Percentiles rank a stretch among this genome's conserved stretches.
These are phyloP conservation scores for Biscogniauxia marginata DNA, from an alignment of 2,329 filamentous ascomycete species.

Conservation along the genomic window DNA sequence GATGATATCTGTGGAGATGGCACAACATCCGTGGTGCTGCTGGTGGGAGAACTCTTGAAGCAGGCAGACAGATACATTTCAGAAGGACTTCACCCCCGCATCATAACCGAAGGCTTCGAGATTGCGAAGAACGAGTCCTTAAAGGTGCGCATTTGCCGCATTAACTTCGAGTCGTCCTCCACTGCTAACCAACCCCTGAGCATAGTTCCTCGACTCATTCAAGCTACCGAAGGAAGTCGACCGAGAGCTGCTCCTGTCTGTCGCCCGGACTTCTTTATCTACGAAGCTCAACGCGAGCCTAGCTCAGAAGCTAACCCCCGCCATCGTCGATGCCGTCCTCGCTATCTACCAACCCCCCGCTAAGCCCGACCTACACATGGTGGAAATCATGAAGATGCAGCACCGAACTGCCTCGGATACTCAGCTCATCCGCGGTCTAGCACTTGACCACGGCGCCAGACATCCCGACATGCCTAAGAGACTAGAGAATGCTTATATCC, in stretches of 20 bases:
- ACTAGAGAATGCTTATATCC: conserved; percentile 90
- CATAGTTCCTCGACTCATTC: conserved; percentile 87
- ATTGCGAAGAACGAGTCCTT: conserved; percentile 91
- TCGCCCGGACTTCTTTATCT: conserved; percentile 89
- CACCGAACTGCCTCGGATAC: conserved; percentile 95
- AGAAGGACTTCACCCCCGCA: conserved; percentile 93
- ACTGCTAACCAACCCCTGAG: conserved; percentile 8
- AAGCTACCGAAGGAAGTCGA: conserved; percentile 87
- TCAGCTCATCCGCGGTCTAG: conserved; percentile 89
- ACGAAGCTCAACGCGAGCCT: conserved; percentile 92
- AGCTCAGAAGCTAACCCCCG: conserved; percentile 86
- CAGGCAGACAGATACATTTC: conserved; percentile 95
- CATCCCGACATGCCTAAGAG: conserved; percentile 98
- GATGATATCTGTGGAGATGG: conserved; percentile 98
- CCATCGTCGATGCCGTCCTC: conserved; percentile 94
- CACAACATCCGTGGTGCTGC: conserved; percentile 91
- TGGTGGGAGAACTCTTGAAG: conserved; percentile 96
- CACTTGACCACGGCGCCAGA: conserved; percentile 89
- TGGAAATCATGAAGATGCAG: conserved; percentile 99
- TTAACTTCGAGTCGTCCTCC: not conserved
- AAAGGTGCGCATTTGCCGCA: conserved; percentile 55
- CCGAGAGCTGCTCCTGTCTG: conserved; percentile 87
- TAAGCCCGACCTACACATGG: conserved; percentile 98
- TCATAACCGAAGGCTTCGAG: conserved; percentile 97
- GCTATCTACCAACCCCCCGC: conserved; percentile 85